Percentiles rank a stretch among this genome's conserved stretches.
These are phyloP conservation scores for Staphylotrichum tortipilum DNA, from an alignment of 495 filamentous ascomycete species.

Conservation along the genomic window DNA sequence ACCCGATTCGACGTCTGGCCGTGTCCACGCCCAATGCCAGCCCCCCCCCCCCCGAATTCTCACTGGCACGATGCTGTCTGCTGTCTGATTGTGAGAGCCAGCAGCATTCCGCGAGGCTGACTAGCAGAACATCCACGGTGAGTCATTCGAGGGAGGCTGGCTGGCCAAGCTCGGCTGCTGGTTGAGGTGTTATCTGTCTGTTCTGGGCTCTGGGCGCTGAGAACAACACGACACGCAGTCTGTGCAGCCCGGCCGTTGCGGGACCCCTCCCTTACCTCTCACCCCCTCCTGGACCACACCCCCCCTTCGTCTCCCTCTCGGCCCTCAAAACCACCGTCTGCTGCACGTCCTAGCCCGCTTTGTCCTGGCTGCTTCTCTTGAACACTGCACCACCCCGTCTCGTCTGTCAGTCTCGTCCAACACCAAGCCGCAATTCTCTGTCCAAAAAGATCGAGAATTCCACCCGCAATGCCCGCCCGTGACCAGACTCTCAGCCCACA, in stretches of 20 bases:
- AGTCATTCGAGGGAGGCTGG: slow-evolving; percentile 22
- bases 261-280: background rate
- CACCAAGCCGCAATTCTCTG: slow-evolving; percentile 19
- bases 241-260: background rate
- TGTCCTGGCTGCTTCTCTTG: slow-evolving; percentile 10
- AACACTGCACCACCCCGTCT: slow-evolving; percentile 11
- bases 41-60: slow-evolving; percentile 16
- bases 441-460: slow-evolving; percentile 17
- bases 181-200: too few relatives aligned
- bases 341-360: slow-evolving; percentile 21
- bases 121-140: slow-evolving; percentile 21
- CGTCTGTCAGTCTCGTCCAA: slow-evolving; percentile 14
- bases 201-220: too few relatives aligned
- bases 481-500: slow-evolving; percentile 11
- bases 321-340: slow-evolving; percentile 15
- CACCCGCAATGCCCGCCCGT: slow-evolving; percentile 20
- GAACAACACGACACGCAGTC: background rate
- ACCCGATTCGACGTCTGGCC: slow-evolving; percentile 24
- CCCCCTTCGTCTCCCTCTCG: too few relatives aligned
- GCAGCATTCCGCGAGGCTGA: slow-evolving; percentile 16
- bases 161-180: too few relatives aligned
- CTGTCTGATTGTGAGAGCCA: too few relatives aligned
- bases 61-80: too few relatives aligned
- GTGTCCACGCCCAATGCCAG: slow-evolving; percentile 25
- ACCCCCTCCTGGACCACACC: too few relatives aligned